Conservation (phyloP, 2,329 filamentous ascomycete species). For the Diaporthe destruens region DNA sequence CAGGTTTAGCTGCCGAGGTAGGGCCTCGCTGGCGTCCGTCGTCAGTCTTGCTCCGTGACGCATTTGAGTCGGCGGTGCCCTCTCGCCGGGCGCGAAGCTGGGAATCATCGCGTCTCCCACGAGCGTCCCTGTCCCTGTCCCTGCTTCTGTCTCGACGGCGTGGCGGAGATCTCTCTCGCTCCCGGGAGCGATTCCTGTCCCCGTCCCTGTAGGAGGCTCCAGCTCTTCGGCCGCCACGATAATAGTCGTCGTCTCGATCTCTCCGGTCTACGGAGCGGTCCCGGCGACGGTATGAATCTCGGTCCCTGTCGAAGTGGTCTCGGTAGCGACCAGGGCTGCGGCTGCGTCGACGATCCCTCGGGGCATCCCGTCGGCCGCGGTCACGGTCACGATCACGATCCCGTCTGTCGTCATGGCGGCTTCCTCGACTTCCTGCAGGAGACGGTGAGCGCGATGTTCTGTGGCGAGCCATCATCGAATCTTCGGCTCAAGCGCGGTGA, state of each 20-base stretch:
- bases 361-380: constrained; percentile 61
- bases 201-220: constrained; percentile 65
- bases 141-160: constrained; percentile 72
- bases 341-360: constrained; percentile 67
- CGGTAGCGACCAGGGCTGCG: constrained; percentile 72
- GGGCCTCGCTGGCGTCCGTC: constrained; percentile 69
- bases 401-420: constrained; percentile 65
- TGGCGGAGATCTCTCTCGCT: constrained; percentile 70
- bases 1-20: constrained; percentile 61
- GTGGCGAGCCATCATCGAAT: constrained; percentile 69
- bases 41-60: constrained; percentile 73
- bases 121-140: constrained; percentile 75
- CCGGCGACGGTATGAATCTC: constrained; percentile 70
- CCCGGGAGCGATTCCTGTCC: constrained; percentile 75
- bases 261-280: constrained; percentile 76
- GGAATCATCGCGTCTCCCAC: constrained; percentile 79
- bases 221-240: constrained; percentile 72
- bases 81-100: constrained; percentile 74
- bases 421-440: constrained; percentile 81
- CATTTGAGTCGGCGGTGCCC: constrained; percentile 77
- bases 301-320: constrained; percentile 64
- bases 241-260: constrained; percentile 69
- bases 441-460: constrained; percentile 88
- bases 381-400: constrained; percentile 63
- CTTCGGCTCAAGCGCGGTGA: constrained; percentile 51